Conservation (phyloP, 352 stramenopile genomes). For the Aphanomyces invadans region DNA sequence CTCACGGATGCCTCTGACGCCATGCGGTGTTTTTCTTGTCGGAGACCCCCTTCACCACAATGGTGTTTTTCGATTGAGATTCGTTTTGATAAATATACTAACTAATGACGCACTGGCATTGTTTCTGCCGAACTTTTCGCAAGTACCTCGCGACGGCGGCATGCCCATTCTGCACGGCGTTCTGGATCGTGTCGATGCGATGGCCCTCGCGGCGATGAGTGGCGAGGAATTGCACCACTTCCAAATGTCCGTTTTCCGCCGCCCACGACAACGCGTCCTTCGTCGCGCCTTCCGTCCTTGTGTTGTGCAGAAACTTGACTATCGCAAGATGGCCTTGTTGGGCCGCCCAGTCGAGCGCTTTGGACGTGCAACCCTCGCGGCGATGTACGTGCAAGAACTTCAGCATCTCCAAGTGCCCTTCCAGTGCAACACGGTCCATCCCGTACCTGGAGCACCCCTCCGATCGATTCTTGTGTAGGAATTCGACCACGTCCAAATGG, state of each 20-base stretch:
- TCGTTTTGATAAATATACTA: constrained; percentile 10
- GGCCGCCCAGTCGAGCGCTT: constrained; percentile 30
- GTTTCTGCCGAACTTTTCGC: constrained; percentile 1
- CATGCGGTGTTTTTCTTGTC: too few species aligned
- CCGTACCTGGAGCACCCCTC: constrained; percentile 30
- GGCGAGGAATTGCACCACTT: constrained; percentile 27
- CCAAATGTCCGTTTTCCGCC: constrained; percentile 22
- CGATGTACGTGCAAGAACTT: constrained; percentile 27
- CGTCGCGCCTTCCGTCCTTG: constrained; percentile 26
- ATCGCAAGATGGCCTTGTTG: constrained; percentile 28
- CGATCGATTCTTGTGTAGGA: constrained; percentile 16
- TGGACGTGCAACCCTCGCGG: constrained; percentile 23
- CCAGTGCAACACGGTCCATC: constrained; percentile 27
- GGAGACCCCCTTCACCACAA: too few species aligned
- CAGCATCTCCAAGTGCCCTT: constrained; percentile 26
- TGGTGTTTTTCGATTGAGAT: too few species aligned
- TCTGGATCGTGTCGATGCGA: constrained; percentile 14
- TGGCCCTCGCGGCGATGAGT: not conserved
- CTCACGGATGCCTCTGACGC: too few species aligned
- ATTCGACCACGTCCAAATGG: constrained; percentile 21
- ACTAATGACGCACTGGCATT: constrained; percentile 14
- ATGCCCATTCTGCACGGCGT: not conserved
- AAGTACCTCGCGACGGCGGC: not conserved
- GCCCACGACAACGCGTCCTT: constrained; percentile 27
- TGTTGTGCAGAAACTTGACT: constrained; percentile 26